These are phyloP conservation scores for Botrytis deweyae DNA, from an alignment of 2,329 filamentous ascomycete species.

Conservation along the genomic window DNA sequence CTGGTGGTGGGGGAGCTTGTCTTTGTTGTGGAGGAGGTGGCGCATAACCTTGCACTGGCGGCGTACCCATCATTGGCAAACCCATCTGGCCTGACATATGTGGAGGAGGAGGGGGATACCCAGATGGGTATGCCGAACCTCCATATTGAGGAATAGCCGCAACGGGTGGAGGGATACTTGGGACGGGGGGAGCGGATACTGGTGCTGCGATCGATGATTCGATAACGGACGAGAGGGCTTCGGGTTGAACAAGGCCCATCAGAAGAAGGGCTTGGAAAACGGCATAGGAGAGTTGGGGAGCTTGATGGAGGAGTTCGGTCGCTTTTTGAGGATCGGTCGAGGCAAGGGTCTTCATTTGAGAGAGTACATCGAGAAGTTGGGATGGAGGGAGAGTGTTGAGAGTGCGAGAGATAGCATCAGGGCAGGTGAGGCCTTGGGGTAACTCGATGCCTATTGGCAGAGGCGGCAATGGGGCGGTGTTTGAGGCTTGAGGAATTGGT, in stretches of 20 bases:
- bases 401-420: constrained; percentile 89
- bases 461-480: constrained; percentile 64
- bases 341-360: constrained; percentile 92
- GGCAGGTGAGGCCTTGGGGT: constrained; percentile 76
- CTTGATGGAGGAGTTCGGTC: constrained; percentile 80
- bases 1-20: constrained; percentile 42
- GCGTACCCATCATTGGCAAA: constrained; percentile 43
- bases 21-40: constrained; percentile 30
- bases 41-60: constrained; percentile 46
- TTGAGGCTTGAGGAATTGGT: constrained; percentile 23
- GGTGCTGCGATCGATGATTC: constrained; percentile 51
- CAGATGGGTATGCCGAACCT: constrained; percentile 40
- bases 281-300: constrained; percentile 89
- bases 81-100: constrained; percentile 42
- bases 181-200: constrained; percentile 44
- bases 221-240: constrained; percentile 77
- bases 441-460: constrained; percentile 84
- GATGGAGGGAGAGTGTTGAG: constrained; percentile 81
- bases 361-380: constrained; percentile 88
- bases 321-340: constrained; percentile 78
- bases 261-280: constrained; percentile 92
- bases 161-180: constrained; percentile 34
- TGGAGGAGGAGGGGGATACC: constrained; percentile 42
- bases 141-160: constrained; percentile 37
- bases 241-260: constrained; percentile 87